A percentile compares a stretch with the other conserved stretches of the same genome.
Conservation (phyloP, 1,284 basidiomycete species). For the Austropuccinia psidii region DNA sequence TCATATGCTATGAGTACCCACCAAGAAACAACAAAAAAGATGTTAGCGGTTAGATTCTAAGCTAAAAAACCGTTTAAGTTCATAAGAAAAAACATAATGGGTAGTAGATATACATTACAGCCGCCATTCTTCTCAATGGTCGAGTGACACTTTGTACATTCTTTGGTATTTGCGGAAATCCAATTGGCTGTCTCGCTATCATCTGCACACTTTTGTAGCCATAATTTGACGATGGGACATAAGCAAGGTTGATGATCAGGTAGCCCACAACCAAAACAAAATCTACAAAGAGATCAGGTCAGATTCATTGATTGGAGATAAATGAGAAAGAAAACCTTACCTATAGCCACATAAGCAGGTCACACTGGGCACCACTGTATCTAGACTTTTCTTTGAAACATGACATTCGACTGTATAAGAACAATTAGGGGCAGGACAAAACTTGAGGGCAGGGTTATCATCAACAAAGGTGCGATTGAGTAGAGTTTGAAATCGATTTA, state of each 20-base stretch:
- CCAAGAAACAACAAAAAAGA: constrained; percentile 1
- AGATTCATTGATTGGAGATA: neutral
- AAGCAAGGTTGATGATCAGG: constrained; percentile 81
- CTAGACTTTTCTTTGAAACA: constrained; percentile 55
- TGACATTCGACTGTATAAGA: constrained; percentile 78
- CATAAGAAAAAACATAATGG: constrained; percentile 42
- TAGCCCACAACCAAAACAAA: constrained; percentile 49
- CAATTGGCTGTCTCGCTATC: constrained; percentile 98
- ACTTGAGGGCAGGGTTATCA: constrained; percentile 73
- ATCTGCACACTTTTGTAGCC: constrained; percentile 95
- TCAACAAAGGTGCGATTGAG: constrained; percentile 84
- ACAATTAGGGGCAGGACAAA: constrained; percentile 68
- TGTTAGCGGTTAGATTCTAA: neutral
- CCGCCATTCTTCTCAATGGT: constrained; percentile 99
- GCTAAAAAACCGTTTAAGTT: neutral
- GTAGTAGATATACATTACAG: constrained; percentile 68
- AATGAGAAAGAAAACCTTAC: constrained; percentile 58
- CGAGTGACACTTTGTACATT: constrained; percentile 87
- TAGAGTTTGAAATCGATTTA: constrained; percentile 65
- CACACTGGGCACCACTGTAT: constrained; percentile 79
- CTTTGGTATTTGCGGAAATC: constrained; percentile 99
- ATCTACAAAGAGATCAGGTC: constrained; percentile 53
- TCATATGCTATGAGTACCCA: constrained; percentile 89
- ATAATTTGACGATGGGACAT: constrained; percentile 79
- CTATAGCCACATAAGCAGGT: constrained; percentile 63